These are phyloP conservation scores for Gastrolobium villosum DNA, from an alignment of 306 rosid genomes.

Conservation along the genomic window DNA sequence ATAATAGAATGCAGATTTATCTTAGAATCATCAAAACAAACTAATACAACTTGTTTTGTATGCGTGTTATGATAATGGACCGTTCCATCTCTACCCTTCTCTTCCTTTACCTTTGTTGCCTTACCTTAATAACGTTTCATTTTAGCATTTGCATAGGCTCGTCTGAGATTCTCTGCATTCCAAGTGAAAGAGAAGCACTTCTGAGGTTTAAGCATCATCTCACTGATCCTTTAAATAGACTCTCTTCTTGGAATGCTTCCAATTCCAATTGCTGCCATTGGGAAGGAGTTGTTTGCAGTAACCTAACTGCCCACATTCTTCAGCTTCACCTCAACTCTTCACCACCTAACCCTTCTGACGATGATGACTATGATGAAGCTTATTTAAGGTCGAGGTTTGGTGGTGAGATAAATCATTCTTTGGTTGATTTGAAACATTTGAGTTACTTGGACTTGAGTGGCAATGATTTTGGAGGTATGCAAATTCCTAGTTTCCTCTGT, in stretches of 20 bases:
- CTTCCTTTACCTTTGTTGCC: too few relatives aligned
- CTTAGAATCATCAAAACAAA: too few relatives aligned
- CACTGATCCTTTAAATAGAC: background rate
- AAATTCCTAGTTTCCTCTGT: conserved; percentile 26
- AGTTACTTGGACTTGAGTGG: conserved; percentile 30
- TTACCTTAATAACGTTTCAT: background rate
- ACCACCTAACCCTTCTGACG: background rate
- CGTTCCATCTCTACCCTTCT: too few relatives aligned
- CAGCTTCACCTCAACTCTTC: background rate
- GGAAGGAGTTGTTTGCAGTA: background rate
- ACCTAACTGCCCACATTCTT: background rate
- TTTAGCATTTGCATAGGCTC: background rate
- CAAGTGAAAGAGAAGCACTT: background rate
- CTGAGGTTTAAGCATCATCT: background rate
- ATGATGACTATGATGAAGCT: background rate
- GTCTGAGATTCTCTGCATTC: background rate
- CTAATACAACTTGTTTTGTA: too few relatives aligned
- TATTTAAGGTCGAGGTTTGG: background rate
- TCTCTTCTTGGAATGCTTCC: background rate
- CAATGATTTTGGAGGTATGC: background rate
- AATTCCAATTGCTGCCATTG: background rate
- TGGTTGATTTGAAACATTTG: conserved; percentile 42
- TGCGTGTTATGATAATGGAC: too few relatives aligned
- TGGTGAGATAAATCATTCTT: conserved; percentile 14
- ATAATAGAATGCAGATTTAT: too few relatives aligned